These are phyloP conservation scores for Umbellularia californica DNA, from an alignment of 164 flowering plant genomes.

Conservation along the genomic window DNA sequence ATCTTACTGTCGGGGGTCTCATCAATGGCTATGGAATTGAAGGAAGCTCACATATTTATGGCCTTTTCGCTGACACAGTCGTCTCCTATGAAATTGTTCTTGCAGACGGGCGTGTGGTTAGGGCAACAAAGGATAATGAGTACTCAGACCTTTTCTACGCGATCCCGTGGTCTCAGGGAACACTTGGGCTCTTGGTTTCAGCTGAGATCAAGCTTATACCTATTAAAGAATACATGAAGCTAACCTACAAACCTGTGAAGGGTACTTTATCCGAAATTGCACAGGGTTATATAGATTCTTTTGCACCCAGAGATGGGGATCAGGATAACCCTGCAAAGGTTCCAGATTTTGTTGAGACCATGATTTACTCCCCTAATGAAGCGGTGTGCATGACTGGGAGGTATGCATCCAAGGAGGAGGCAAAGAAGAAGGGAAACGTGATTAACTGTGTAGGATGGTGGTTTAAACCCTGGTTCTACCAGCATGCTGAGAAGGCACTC, in stretches of 20 bases:
- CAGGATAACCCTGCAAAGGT: slow-evolving; percentile 87
- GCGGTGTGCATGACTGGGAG: slow-evolving; percentile 83
- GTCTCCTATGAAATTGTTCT: slow-evolving; percentile 93
- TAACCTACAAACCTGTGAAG: slow-evolving; percentile 77
- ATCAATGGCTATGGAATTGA: slow-evolving; percentile 99
- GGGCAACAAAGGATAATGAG: slow-evolving; percentile 96
- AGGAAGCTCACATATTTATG: slow-evolving; percentile 96
- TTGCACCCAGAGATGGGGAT: slow-evolving; percentile 89
- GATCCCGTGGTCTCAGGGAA: slow-evolving; percentile 98
- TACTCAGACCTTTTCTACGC: slow-evolving; percentile 87
- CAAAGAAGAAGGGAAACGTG: slow-evolving; percentile 79
- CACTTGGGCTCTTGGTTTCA: slow-evolving; percentile 87
- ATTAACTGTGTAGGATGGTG: slow-evolving; percentile 89
- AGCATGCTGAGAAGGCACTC: slow-evolving; percentile 79
- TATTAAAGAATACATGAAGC: slow-evolving; percentile 88
- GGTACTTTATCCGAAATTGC: slow-evolving; percentile 74
- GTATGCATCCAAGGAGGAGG: slow-evolving; percentile 95
- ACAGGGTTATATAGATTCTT: slow-evolving; percentile 79
- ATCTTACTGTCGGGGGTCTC: slow-evolving; percentile 98
- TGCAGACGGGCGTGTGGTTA: slow-evolving; percentile 74
- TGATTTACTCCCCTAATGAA: slow-evolving; percentile 74
- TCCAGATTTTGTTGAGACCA: slow-evolving; percentile 90
- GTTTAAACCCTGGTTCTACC: slow-evolving; percentile 98
- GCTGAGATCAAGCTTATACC: slow-evolving; percentile 96
- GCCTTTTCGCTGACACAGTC: slow-evolving; percentile 94